Conservation (phyloP, 352 stramenopile genomes). For the Phytophthora lateralis region DNA sequence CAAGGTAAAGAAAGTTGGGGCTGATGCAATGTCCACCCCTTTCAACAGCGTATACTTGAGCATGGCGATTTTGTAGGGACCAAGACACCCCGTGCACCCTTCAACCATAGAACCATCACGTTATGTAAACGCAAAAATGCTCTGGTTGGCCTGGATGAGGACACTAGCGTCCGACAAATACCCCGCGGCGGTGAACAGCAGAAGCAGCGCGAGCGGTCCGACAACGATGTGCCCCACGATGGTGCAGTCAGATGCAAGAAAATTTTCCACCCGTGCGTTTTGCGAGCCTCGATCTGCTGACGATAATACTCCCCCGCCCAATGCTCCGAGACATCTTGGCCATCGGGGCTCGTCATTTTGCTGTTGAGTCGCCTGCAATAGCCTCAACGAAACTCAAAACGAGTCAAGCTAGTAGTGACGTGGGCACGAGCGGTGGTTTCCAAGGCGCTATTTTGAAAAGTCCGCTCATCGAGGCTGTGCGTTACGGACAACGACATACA, state of each 20-base stretch:
- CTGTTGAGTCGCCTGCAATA: too few species aligned
- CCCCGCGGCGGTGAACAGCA: slow-evolving; percentile 12
- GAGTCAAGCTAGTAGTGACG: too few species aligned
- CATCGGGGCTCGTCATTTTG: neutral
- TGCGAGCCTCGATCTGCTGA: slow-evolving; percentile 5
- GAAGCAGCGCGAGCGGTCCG: slow-evolving; percentile 8
- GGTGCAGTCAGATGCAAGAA: slow-evolving; percentile 7
- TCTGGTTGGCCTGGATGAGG: slow-evolving; percentile 21
- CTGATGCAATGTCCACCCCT: slow-evolving; percentile 12
- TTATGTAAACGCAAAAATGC: slow-evolving; percentile 29
- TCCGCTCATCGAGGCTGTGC: too few species aligned
- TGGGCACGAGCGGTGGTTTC: too few species aligned
- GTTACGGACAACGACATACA: too few species aligned
- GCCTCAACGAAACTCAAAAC: too few species aligned
- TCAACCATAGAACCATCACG: slow-evolving; percentile 23
- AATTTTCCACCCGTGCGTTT: slow-evolving; percentile 2
- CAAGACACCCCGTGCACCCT: slow-evolving; percentile 21
- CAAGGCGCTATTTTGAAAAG: too few species aligned
- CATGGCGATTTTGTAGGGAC: slow-evolving; percentile 22
- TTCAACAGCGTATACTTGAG: slow-evolving; percentile 28
- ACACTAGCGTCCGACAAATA: slow-evolving; percentile 25
- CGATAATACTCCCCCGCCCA: slow-evolving; percentile 15
- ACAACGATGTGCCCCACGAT: slow-evolving; percentile 16
- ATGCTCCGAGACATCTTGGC: neutral
- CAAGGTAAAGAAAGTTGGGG: slow-evolving; percentile 20